Conservation (phyloP, 2,329 filamentous ascomycete species). For the Fusarium pseudonygamai region DNA sequence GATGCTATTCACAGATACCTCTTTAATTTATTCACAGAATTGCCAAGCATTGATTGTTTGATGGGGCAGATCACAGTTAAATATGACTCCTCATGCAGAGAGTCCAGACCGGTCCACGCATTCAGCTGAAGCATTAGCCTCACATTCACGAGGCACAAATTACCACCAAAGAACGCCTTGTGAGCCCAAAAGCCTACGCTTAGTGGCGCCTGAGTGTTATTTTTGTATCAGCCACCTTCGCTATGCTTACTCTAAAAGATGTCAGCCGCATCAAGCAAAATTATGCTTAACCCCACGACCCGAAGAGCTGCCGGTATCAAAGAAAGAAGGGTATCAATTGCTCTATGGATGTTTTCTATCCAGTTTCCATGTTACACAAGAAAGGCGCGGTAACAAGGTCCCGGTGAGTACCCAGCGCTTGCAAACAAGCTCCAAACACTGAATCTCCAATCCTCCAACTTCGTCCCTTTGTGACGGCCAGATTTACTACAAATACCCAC, state of each 20-base stretch:
- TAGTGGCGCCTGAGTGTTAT: neutral
- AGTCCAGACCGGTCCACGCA: slow-evolving; percentile 33
- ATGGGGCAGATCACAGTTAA: neutral
- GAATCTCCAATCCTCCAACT: too few relatives aligned
- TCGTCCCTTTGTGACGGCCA: too few relatives aligned
- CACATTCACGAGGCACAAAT: slow-evolving; percentile 29
- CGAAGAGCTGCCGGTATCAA: neutral
- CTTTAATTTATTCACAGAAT: neutral
- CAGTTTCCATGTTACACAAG: neutral
- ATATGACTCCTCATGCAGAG: neutral
- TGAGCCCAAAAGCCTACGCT: neutral
- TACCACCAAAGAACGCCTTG: slow-evolving; percentile 12
- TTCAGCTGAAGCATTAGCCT: slow-evolving; percentile 32
- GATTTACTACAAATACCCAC: accelerated
- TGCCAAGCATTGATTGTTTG: accelerated
- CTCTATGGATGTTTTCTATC: neutral
- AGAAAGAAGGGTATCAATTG: neutral
- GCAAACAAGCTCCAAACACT: neutral
- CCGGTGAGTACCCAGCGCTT: too few relatives aligned
- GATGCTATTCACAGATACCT: neutral
- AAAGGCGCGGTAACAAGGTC: neutral
- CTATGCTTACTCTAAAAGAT: slow-evolving; percentile 8
- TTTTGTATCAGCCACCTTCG: neutral
- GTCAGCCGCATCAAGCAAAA: neutral
- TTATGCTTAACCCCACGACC: neutral